A percentile compares a stretch with the other conserved stretches of the same genome.
phyloP scores from a whole-genome alignment of 2,329 filamentous ascomycete genomes.

The Xylariales sp. region DNA sequence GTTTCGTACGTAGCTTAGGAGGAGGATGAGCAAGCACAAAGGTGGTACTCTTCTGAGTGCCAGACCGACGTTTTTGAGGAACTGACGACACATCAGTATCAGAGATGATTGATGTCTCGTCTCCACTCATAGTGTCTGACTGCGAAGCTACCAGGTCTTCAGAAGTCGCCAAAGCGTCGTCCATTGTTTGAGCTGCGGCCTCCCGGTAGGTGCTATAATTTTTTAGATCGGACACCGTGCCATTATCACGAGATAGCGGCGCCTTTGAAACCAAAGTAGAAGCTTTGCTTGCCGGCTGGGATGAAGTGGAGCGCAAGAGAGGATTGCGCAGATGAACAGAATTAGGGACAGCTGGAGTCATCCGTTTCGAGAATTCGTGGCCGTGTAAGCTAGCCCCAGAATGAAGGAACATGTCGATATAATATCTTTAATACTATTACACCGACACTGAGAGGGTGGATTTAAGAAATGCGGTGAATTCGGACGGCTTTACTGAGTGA shows the following conservation, averaged over 20 bases:
- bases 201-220: conserved; percentile 36
- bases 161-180: conserved; percentile 39
- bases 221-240: conserved; percentile 29
- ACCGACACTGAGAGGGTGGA: conserved; percentile 13
- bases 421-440: conserved; percentile 35
- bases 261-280: conserved; percentile 40
- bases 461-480: conserved; percentile 14
- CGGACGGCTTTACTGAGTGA: conserved; percentile 17
- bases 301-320: conserved; percentile 47
- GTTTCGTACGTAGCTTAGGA: conserved; percentile 67
- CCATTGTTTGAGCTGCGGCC: conserved; percentile 33
- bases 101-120: conserved; percentile 58
- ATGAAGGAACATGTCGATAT: conserved; percentile 66
- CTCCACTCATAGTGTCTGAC: conserved; percentile 58
- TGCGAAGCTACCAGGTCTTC: conserved; percentile 39
- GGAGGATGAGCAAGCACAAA: conserved; percentile 77
- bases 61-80: conserved; percentile 57
- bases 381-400: conserved; percentile 69
- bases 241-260: conserved; percentile 35
- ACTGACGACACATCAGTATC: conserved; percentile 59
- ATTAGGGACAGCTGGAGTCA: conserved; percentile 50
- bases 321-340: conserved; percentile 45
- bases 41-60: conserved; percentile 67
- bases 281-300: conserved; percentile 43
- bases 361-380: conserved; percentile 65